These are phyloP conservation scores for Hypocreales sp. DNA, from an alignment of 2,329 filamentous ascomycete genomes.

Conservation along the genomic window DNA sequence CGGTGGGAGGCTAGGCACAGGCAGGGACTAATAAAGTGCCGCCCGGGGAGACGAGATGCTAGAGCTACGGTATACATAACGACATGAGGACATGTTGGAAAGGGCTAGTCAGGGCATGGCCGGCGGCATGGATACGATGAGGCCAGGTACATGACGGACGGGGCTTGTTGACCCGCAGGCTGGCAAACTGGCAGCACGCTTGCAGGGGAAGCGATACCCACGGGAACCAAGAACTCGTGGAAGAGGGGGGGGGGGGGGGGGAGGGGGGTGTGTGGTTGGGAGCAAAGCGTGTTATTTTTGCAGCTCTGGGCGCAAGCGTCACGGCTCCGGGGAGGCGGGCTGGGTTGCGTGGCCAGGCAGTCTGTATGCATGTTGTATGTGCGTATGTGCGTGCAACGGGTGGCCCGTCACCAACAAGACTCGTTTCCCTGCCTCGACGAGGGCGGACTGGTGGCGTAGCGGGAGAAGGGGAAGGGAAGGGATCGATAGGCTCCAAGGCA, in stretches of 20 bases:
- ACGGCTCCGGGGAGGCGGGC: background rate
- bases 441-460: conserved; percentile 9
- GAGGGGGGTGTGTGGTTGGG: no score
- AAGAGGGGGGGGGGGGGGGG: background rate
- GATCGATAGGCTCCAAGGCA: conserved; percentile 13
- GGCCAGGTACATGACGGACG: conserved; percentile 1
- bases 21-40: conserved; percentile 4
- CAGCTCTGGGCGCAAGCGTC: background rate
- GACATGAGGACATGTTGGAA: conserved; percentile 2
- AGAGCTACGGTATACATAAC: no score
- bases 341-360: no score
- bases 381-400: background rate
- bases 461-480: conserved; percentile 12
- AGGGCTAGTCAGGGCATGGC: conserved; percentile 1
- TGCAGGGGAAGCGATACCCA: conserved; percentile 2
- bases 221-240: conserved; percentile 1
- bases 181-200: conserved; percentile 1
- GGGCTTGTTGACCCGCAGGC: conserved; percentile 1
- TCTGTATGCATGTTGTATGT: background rate
- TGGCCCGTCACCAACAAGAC: background rate
- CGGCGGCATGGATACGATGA: conserved; percentile 1
- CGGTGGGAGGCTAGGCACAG: conserved; percentile 3
- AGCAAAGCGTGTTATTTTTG: background rate
- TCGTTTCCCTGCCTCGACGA: background rate
- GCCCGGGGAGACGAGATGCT: conserved; percentile 4